Evolutionary conservation across 192 early-diverging fungal species (phyloP), one percentile per base, ranked within the genome.

Genomic region (Entomortierella lignicola): DNA sequence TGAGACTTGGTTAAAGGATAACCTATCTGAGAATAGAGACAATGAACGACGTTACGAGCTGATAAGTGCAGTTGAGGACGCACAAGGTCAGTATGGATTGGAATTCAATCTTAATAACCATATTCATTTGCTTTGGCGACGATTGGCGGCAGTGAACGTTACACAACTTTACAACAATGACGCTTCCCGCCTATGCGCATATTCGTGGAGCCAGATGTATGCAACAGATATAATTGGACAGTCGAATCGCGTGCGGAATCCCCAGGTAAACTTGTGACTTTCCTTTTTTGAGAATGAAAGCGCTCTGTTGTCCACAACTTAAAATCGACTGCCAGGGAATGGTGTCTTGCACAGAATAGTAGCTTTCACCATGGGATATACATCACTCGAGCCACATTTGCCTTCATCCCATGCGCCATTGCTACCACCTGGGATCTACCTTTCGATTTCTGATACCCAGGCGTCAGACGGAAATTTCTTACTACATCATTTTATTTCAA

Each of bases 401-500:
- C 83, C 82, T 4, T 83, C 82, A 42, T 77, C 72, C 26, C 69
- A 82, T 43, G 79, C 82, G 48, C 74, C 74, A n/a, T 13, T 87
- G 21, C 71, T 84, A 23, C 85, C 86, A 6, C 54, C 66, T n/a
- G 80, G 81, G 30, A 58, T 60, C 48, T 82, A 81, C 12, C 71
- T 91, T 39, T 81, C 86, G 23, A 85, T 91, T 31, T 84, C 86
- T 8, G 89, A 91, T 55, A 86, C 85, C 25, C 57, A 88, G 15
- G 79, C 63, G 2, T 82, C 89, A 44, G 81, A 87, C 39, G 89
- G 82, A 57, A 87, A 87, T 71, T 91, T 89, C 72, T 62, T 91
- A 27, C 23, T 91, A 15, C 89, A 91, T 44, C 88, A 91, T 64
- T 89, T 91, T 68, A 77, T 91, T 48, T 77, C 72, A 29, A 89